Conservation (phyloP, 2,329 filamentous ascomycete species). For the Cladorrhinum sp. region DNA sequence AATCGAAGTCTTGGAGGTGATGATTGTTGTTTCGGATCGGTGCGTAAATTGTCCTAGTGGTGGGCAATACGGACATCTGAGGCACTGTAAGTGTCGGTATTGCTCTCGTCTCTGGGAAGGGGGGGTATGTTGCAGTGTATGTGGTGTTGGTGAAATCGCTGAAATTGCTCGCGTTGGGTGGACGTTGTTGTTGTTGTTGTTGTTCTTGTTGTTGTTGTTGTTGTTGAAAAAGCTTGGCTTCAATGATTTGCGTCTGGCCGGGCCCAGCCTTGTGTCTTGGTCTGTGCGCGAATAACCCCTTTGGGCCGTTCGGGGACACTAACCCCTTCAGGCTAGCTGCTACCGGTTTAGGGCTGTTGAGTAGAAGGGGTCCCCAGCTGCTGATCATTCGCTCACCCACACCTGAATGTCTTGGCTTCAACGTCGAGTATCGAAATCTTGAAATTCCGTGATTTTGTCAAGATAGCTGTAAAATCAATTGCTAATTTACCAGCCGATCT, state of each 20-base stretch:
- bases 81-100: neutral
- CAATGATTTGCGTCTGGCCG: constrained; percentile 1
- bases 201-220: neutral
- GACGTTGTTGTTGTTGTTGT: neutral
- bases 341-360: constrained; percentile 5
- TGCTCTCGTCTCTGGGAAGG: neutral
- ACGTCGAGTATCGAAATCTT: neutral
- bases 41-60: neutral
- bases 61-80: neutral
- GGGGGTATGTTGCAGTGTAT: neutral
- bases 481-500: neutral
- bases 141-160: neutral
- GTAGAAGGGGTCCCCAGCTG: neutral
- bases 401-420: neutral
- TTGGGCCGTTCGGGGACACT: neutral
- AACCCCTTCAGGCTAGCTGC: constrained; percentile 2
- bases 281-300: neutral
- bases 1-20: neutral
- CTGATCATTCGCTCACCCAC: neutral
- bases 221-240: constrained; percentile 4
- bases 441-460: too few species aligned
- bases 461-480: too few species aligned
- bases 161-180: neutral
- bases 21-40: neutral
- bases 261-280: too few species aligned